Evolutionary conservation across 2,329 filamentous ascomycete species (phyloP), one percentile per base, ranked within the genome.

Genomic region (Fusarium phyllophilum): DNA sequence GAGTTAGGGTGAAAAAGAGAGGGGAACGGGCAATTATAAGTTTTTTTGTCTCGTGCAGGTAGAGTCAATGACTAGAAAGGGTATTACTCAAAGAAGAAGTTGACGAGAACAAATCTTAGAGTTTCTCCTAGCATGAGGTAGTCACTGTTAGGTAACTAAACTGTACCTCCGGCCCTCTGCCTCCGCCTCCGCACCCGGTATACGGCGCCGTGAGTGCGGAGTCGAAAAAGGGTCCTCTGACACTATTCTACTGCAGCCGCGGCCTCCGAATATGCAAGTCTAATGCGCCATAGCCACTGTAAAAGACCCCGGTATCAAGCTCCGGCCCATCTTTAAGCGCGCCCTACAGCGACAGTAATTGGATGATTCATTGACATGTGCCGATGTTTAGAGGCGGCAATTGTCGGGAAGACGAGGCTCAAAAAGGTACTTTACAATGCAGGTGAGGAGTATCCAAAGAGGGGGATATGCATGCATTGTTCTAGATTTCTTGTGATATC

Each of bases 371-470:
- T 12, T 31, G n/a, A 51, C 46, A 67, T 61, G 41, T 71, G 62
- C 68, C 62, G 68, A 45, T 31, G 68, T 60, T 24, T 66, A 61
- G 48, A 42, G 38, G 52, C 72, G 72, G 72, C 72, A 74, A 69
- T 69, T 75, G 56, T 75, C 72, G 72, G 72, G 72, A 72, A 74
- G 72, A 72, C 36, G 63, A 74, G 72, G 72, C 55, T 69, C 62
- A 68, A 74, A 73, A 51, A 26, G 57, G 51, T 44, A 26, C 39
- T 42, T 44, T 8, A 15, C n/a, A 0, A 0, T 18, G 8, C 33
- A 34, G 26, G 11, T 33, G 48, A 58, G 63, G 69, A 68, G 69
- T 64, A 72, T 68, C 69, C 68, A 68, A 68, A 60, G 34, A 46
- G 41, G 48, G 34, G 48, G 66, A 26, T 38, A 7, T 17, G 39